Percentiles rank a stretch among this genome's conserved stretches.
Conservation (phyloP, 352 stramenopile genomes). For the Phytophthora rubi region DNA sequence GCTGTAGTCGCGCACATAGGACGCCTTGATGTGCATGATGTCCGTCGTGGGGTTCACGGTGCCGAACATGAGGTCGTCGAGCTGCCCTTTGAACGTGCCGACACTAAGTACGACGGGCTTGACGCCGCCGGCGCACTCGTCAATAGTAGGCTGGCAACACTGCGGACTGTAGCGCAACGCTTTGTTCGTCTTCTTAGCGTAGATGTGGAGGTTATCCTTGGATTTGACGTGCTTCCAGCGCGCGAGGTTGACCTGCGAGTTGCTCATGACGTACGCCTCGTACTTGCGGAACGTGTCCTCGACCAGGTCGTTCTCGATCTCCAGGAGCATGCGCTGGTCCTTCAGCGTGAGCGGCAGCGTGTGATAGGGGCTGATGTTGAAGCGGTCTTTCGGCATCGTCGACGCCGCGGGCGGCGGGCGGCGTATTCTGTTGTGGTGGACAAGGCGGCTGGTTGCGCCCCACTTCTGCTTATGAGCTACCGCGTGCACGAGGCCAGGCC, state of each 20-base stretch:
- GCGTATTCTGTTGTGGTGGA: constrained; percentile 36
- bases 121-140: constrained; percentile 18
- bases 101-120: constrained; percentile 47
- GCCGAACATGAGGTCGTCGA: constrained; percentile 74
- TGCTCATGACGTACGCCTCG: constrained; percentile 32
- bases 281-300: constrained; percentile 36
- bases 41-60: constrained; percentile 48
- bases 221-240: constrained; percentile 38
- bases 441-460: constrained; percentile 9
- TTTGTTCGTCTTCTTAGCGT: constrained; percentile 23
- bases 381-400: constrained; percentile 40
- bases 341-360: constrained; percentile 23
- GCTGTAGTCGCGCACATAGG: constrained; percentile 51
- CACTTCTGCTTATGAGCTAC: constrained; percentile 14
- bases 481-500: neutral
- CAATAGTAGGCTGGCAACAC: neutral
- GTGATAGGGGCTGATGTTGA: constrained; percentile 35
- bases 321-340: constrained; percentile 17
- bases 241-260: constrained; percentile 22
- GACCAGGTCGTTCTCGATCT: constrained; percentile 31
- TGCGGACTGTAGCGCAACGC: too few species aligned
- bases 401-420: constrained; percentile 12
- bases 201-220: constrained; percentile 37
- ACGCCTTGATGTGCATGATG: constrained; percentile 58
- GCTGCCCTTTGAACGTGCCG: constrained; percentile 46